phyloP scores from a whole-genome alignment of 2,329 filamentous ascomycete species.

The Drechslerella dactyloides region DNA sequence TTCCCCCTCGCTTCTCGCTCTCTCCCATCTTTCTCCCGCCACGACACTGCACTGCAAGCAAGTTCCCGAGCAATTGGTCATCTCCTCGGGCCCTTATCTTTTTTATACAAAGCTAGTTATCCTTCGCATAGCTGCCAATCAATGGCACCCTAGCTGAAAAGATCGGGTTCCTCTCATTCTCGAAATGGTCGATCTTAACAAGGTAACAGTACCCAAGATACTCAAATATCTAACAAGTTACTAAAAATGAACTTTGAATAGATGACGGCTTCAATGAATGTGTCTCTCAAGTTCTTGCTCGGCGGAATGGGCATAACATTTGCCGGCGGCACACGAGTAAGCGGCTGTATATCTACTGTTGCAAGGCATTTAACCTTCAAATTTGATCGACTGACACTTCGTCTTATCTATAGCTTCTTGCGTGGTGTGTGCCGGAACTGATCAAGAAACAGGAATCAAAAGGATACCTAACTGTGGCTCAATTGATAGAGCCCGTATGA shows the following conservation, averaged over 20 bases:
- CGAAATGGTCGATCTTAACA: slow-evolving; percentile 12
- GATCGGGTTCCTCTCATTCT: slow-evolving; percentile 2
- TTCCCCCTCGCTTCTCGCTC: not conserved
- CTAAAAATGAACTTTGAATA: slow-evolving; percentile 28
- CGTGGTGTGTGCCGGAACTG: slow-evolving; percentile 3
- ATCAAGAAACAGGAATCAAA: slow-evolving; percentile 4
- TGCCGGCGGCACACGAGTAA: slow-evolving; percentile 12
- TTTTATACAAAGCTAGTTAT: slow-evolving; percentile 16
- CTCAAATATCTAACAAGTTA: slow-evolving; percentile 19
- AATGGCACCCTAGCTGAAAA: slow-evolving; percentile 16
- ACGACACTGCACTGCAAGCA: slow-evolving; percentile 13
- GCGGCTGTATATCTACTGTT: slow-evolving; percentile 14
- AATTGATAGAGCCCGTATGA: slow-evolving; percentile 22
- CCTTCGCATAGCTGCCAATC: slow-evolving; percentile 15
- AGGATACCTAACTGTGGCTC: slow-evolving; percentile 17
- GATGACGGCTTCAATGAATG: slow-evolving; percentile 2
- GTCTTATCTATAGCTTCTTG: slow-evolving; percentile 21
- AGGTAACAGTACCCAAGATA: slow-evolving; percentile 22
- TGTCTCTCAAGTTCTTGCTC: slow-evolving; percentile 5
- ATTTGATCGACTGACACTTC: slow-evolving; percentile 11
- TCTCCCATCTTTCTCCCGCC: not conserved
- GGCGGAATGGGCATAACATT: not conserved
- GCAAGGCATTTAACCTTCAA: slow-evolving; percentile 12
- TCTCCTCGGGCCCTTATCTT: not conserved
- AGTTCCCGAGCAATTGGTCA: slow-evolving; percentile 2